These are phyloP conservation scores for Aspergillus sp. DNA, from an alignment of 2,329 filamentous ascomycete species.

Conservation along the genomic window DNA sequence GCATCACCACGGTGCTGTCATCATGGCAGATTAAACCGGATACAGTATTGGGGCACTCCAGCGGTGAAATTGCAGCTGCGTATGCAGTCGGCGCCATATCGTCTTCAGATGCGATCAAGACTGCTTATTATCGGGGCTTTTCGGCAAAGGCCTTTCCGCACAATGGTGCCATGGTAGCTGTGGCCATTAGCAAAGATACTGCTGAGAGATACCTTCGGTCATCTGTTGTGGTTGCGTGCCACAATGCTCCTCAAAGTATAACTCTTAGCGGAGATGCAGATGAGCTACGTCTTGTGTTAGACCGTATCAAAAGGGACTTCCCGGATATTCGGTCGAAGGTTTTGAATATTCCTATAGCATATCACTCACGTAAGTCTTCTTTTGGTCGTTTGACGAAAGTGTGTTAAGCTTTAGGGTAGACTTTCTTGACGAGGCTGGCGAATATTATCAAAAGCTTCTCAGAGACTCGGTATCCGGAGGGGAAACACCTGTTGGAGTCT, in stretches of 20 bases:
- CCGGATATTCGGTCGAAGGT: background rate
- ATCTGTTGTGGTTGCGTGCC: background rate
- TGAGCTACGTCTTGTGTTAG: background rate
- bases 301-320: background rate
- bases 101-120: conserved; percentile 19
- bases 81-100: conserved; percentile 28
- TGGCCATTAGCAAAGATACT: background rate
- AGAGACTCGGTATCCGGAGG: background rate
- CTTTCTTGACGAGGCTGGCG: no score
- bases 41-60: conserved; percentile 27
- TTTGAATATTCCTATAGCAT: background rate
- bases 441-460: background rate
- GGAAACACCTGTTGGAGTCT: no score
- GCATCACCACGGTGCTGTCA: conserved; percentile 23
- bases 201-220: background rate
- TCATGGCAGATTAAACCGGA: conserved; percentile 21
- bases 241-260: background rate
- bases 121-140: conserved; percentile 25
- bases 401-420: no score
- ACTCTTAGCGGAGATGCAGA: background rate
- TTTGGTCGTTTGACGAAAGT: no score
- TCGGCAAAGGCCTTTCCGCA: conserved; percentile 5
- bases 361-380: background rate
- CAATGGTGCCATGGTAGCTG: background rate
- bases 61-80: conserved; percentile 29